Base-by-base conservation (phyloP, 75 land plant species). In the Cupressus sempervirens region DNA sequence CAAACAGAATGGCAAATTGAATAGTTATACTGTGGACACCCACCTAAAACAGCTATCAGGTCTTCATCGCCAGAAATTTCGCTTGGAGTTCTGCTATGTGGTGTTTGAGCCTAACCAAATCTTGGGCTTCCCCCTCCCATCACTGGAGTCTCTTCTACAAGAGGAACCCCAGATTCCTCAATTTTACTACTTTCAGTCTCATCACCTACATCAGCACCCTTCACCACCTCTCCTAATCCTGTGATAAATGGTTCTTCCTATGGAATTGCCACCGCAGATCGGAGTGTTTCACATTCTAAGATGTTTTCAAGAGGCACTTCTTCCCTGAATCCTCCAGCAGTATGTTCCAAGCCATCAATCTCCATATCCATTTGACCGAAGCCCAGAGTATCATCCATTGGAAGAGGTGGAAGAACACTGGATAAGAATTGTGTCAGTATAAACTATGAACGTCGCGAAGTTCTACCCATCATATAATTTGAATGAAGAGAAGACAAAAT, bases 331-430 rank as follows among this genome's bases (percentile, higher is more conserved):
- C 72, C 84, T 9, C 58, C 38, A 65, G 50, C 84, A 83, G 48
- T 52, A 16, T 73, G 79, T 83, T 58, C 62, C 45, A 79, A 75
- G 70, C 81, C 84, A 72, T 76, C 46, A 84, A 83, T 15, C 52
- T 43, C 89, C 16, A 83, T 70, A 58, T 35, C 82, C 85, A 83
- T 83, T 50, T 81, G 46, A 67, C 68, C 90, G 11, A 90, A 83
- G 76, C 86, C 87, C 34, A 85, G 83, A 45, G 72, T 85, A 40
- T n/a, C 90, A 34, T 90, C 89, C 89, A 68, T 84, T 83, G 90
- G 83, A 84, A 87, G 80, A 34, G 90, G 86, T 29, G 85, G 89
- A 18, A 89, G 88, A 23, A 87, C 83, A 84, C 94, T 93, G 89
- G 2, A 65, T 80, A 86, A 87, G 56, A 85, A 43, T 43, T 38